A percentile compares a stretch with the other conserved stretches of the same genome.
Conservation (phyloP, 441 rosid species). For the Populus hybrid region DNA sequence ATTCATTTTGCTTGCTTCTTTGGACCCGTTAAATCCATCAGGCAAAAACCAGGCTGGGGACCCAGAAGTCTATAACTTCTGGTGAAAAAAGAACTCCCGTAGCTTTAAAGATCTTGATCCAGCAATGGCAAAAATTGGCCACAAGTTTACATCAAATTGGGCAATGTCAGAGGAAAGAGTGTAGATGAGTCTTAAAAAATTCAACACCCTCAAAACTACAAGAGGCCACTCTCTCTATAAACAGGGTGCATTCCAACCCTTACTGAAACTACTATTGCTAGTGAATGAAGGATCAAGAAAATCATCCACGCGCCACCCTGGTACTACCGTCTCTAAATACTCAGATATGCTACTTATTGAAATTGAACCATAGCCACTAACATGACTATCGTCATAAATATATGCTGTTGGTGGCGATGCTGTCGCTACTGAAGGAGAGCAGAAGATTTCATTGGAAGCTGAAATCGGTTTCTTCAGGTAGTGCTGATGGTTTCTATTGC, state of each 20-base stretch:
- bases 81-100: slow-evolving; percentile 12
- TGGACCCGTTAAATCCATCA: neutral
- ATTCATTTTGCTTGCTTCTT: slow-evolving; percentile 12
- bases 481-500: slow-evolving; percentile 14
- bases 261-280: slow-evolving; percentile 28
- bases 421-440: slow-evolving; percentile 31
- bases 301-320: slow-evolving; percentile 85
- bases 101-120: slow-evolving; percentile 25
- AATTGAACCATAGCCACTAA: slow-evolving; percentile 32
- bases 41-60: slow-evolving; percentile 6
- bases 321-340: slow-evolving; percentile 65
- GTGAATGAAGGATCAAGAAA: slow-evolving; percentile 59
- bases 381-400: slow-evolving; percentile 15
- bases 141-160: slow-evolving; percentile 29
- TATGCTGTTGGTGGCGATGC: slow-evolving; percentile 16
- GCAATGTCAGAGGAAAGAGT: slow-evolving; percentile 3
- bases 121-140: slow-evolving; percentile 13
- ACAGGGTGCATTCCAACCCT: slow-evolving; percentile 32
- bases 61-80: slow-evolving; percentile 25
- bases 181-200: neutral
- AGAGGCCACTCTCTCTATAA: neutral
- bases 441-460: slow-evolving; percentile 26
- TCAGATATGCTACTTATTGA: slow-evolving; percentile 66
- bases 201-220: neutral
- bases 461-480: slow-evolving; percentile 25